Conservation (phyloP, 202 grass and related monocot species). For the Eragrostis tef region DNA sequence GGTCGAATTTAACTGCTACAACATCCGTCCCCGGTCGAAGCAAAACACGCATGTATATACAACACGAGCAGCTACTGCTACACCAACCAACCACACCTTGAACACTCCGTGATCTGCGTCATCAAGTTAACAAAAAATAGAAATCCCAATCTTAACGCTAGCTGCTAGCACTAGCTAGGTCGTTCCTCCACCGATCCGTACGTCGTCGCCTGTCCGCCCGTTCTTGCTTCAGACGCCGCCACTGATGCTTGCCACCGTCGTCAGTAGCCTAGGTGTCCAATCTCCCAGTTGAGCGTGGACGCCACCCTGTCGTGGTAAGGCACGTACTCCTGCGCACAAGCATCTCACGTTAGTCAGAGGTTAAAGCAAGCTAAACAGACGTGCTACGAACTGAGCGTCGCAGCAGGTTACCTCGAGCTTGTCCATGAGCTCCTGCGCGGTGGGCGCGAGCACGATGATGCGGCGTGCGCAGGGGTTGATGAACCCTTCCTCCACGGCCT, state of each 20-base stretch:
- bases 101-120: neutral
- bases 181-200: neutral
- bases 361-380: too few relatives aligned
- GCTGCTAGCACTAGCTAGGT: neutral
- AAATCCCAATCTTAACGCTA: constrained; percentile 19
- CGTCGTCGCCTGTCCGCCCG: neutral
- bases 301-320: constrained; percentile 81
- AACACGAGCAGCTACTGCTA: constrained; percentile 33
- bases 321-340: constrained; percentile 63
- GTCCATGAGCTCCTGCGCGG: constrained; percentile 71
- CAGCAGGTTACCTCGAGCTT: constrained; percentile 92
- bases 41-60: constrained; percentile 55
- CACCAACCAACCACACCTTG: neutral
- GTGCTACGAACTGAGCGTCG: too few relatives aligned
- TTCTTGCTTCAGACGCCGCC: neutral
- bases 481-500: constrained; percentile 93
- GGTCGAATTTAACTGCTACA: constrained; percentile 1
- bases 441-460: constrained; percentile 83
- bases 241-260: neutral
- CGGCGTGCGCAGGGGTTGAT: constrained; percentile 73
- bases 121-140: constrained; percentile 9
- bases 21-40: constrained; percentile 30
- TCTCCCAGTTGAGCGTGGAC: constrained; percentile 77
- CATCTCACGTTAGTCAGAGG: too few relatives aligned
- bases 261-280: constrained; percentile 51